phyloP scores from a whole-genome alignment of 345 rosid species.

The Pistacia integerrima region DNA sequence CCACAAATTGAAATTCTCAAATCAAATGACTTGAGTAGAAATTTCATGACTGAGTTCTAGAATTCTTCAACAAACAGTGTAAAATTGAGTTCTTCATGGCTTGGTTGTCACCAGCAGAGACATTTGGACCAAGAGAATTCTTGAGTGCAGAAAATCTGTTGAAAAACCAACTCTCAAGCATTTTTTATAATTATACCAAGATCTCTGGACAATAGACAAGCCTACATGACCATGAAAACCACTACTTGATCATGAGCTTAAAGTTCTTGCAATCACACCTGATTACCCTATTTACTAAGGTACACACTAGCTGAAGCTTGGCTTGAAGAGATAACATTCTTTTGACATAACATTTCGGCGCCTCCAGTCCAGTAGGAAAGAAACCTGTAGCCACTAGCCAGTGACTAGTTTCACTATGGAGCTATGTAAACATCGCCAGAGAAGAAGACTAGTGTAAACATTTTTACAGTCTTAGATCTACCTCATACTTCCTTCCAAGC shows the following conservation, averaged over 20 bases:
- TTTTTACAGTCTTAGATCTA: too few species aligned
- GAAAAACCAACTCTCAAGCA: slow-evolving; percentile 47
- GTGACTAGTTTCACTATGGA: too few species aligned
- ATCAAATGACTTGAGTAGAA: slow-evolving; percentile 39
- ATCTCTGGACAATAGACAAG: slow-evolving; percentile 51
- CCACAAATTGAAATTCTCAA: slow-evolving; percentile 51
- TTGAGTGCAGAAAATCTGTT: slow-evolving; percentile 52
- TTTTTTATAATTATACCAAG: slow-evolving; percentile 63
- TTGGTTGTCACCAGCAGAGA: slow-evolving; percentile 59
- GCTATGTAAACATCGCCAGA: too few species aligned
- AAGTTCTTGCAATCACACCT: slow-evolving; percentile 51
- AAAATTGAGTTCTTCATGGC: slow-evolving; percentile 59
- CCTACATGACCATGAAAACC: slow-evolving; percentile 49
- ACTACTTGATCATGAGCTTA: slow-evolving; percentile 40
- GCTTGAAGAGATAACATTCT: slow-evolving; percentile 41
- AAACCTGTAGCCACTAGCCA: too few species aligned
- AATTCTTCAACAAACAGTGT: slow-evolving; percentile 49
- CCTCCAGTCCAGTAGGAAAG: too few species aligned
- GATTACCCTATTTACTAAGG: slow-evolving; percentile 53
- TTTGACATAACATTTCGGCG: too few species aligned
- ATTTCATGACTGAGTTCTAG: slow-evolving; percentile 42
- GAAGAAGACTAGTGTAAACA: too few species aligned
- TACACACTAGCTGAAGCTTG: slow-evolving; percentile 60
- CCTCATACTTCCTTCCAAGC: too few species aligned
- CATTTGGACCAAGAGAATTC: slow-evolving; percentile 55